Percentiles rank a stretch among this genome's conserved stretches.
These are phyloP conservation scores for Saccharomyces jurei DNA, from an alignment of 805 yeast species.

Conservation along the genomic window DNA sequence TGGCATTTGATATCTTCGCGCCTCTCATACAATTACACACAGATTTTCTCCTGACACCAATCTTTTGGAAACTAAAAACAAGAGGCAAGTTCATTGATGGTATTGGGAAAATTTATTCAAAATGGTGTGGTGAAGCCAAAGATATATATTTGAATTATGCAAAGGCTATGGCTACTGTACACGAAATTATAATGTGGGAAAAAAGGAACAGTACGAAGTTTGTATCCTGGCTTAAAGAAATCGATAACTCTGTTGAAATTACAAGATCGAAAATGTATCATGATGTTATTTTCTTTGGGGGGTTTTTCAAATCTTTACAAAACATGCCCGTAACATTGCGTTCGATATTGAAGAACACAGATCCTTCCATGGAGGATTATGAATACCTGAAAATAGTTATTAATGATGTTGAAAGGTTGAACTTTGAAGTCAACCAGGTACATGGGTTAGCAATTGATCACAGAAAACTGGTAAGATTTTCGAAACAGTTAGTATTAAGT, in stretches of 20 bases:
- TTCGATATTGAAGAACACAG: slow-evolving; percentile 47
- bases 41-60: slow-evolving; percentile 46
- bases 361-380: slow-evolving; percentile 44
- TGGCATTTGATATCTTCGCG: slow-evolving; percentile 49
- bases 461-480: slow-evolving; percentile 45
- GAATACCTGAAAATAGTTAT: slow-evolving; percentile 45
- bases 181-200: slow-evolving; percentile 45
- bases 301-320: slow-evolving; percentile 47
- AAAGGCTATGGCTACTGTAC: slow-evolving; percentile 50
- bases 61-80: slow-evolving; percentile 46
- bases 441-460: slow-evolving; percentile 54
- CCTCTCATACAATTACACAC: slow-evolving; percentile 51
- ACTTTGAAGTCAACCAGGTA: slow-evolving; percentile 50
- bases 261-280: slow-evolving; percentile 37
- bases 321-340: slow-evolving; percentile 54
- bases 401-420: slow-evolving; percentile 45
- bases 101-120: slow-evolving; percentile 52
- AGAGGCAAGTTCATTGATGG: slow-evolving; percentile 62
- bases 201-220: slow-evolving; percentile 38
- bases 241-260: slow-evolving; percentile 42
- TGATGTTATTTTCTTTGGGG: slow-evolving; percentile 49
- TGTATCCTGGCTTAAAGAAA: slow-evolving; percentile 48
- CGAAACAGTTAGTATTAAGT: slow-evolving; percentile 29
- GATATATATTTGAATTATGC: slow-evolving; percentile 52
- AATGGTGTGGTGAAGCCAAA: slow-evolving; percentile 56